phyloP scores from a whole-genome alignment of 2,329 filamentous ascomycete genomes.

The Nothophoma quercina region DNA sequence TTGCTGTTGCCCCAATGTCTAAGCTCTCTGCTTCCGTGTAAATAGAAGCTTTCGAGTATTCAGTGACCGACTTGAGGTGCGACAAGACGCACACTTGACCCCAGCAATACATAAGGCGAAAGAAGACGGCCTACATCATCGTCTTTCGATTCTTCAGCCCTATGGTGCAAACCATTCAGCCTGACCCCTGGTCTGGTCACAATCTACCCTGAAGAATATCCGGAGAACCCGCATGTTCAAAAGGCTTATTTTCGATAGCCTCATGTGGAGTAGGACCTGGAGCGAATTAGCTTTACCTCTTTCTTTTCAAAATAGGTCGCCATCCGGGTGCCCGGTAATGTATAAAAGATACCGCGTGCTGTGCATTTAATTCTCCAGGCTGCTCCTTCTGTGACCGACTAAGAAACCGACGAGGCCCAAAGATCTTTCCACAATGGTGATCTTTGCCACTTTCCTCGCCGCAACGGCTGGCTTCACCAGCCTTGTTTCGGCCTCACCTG shows the following conservation, averaged over 20 bases:
- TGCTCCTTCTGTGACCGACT: neutral
- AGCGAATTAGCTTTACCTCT: slow-evolving; percentile 25
- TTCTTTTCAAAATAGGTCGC: slow-evolving; percentile 18
- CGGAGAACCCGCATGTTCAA: slow-evolving; percentile 28
- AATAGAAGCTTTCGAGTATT: too few species aligned
- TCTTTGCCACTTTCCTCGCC: slow-evolving; percentile 32
- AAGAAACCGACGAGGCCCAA: neutral
- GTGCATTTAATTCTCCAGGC: slow-evolving; percentile 10
- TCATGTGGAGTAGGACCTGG: slow-evolving; percentile 25
- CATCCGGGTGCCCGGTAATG: slow-evolving; percentile 38
- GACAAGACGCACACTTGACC: neutral
- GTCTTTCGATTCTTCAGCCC: neutral
- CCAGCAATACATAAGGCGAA: neutral
- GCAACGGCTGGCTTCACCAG: slow-evolving; percentile 27
- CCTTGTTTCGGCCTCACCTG: slow-evolving; percentile 28
- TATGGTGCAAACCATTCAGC: slow-evolving; percentile 24
- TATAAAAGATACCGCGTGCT: slow-evolving; percentile 22
- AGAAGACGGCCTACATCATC: neutral
- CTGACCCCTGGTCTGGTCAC: slow-evolving; percentile 35
- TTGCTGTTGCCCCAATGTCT: too few species aligned
- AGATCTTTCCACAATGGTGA: slow-evolving; percentile 22
- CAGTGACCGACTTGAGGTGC: neutral
- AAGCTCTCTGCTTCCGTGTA: too few species aligned
- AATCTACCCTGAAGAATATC: slow-evolving; percentile 35
- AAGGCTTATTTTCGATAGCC: slow-evolving; percentile 39